phyloP scores from a whole-genome alignment of 1,284 basidiomycete genomes.

The Ceratobasidium theobromae region DNA sequence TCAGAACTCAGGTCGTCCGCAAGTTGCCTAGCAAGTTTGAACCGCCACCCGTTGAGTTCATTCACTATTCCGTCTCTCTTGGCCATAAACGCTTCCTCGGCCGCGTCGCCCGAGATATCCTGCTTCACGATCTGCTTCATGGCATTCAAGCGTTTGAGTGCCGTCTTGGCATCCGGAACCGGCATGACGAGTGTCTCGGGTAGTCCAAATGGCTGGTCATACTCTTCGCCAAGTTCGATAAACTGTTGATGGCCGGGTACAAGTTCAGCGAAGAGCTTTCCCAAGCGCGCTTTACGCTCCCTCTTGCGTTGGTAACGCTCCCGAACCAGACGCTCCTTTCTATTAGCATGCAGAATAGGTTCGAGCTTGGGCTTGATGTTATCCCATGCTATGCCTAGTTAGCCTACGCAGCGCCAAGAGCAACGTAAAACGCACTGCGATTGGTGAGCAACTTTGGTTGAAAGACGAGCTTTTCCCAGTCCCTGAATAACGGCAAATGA shows the following conservation, averaged over 20 bases:
- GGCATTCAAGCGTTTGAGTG: not conserved
- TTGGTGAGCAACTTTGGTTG: conserved; percentile 14
- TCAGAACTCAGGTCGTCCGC: not conserved
- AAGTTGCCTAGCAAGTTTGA: not conserved
- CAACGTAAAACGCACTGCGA: conserved; percentile 1
- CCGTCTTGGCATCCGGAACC: not conserved
- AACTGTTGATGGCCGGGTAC: not conserved
- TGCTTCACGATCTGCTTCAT: not conserved
- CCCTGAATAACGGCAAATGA: not conserved
- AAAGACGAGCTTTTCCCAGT: not conserved
- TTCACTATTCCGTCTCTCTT: not conserved
- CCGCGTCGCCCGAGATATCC: not conserved
- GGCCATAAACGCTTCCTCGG: not conserved
- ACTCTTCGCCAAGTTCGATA: not conserved
- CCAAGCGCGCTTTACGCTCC: not conserved
- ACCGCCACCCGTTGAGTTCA: not conserved
- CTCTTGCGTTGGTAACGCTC: not conserved
- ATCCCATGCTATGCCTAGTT: conserved; percentile 5
- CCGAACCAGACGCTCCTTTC: not conserved
- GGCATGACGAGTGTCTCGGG: not conserved
- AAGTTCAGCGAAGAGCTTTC: conserved; percentile 5
- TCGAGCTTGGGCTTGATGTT: conserved; percentile 17
- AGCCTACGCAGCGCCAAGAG: not conserved
- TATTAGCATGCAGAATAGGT: not conserved
- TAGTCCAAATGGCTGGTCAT: not conserved